A percentile compares a stretch with the other conserved stretches of the same genome.
Evolutionary conservation across 345 rosid genomes (phyloP).

Genomic region (Combretum micranthum): DNA sequence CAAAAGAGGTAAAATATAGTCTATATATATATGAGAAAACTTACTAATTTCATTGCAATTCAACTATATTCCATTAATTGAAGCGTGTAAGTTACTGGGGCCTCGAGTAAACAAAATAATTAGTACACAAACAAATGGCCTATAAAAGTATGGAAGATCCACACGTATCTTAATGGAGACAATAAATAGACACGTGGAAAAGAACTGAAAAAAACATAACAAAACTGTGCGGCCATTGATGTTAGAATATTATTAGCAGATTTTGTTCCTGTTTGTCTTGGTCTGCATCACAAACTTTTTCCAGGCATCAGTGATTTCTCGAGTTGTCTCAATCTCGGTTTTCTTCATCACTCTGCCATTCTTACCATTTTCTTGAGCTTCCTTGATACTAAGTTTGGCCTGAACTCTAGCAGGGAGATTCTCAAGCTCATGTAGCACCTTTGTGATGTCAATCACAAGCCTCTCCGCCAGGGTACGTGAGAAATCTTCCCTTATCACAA

Average conservation of each 20-base stretch:
- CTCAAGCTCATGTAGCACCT: conserved; percentile 76
- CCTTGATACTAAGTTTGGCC: conserved; percentile 27
- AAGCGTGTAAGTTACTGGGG: too few species aligned
- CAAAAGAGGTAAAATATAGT: too few species aligned
- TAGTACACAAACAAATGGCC: too few species aligned
- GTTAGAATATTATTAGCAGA: conserved; percentile 29
- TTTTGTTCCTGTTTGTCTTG: conserved; percentile 47
- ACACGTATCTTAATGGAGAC: too few species aligned
- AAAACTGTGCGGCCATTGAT: background rate
- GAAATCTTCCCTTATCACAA: conserved; percentile 86
- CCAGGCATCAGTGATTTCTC: conserved; percentile 69
- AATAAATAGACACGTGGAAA: too few species aligned
- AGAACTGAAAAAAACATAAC: background rate
- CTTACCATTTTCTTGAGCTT: conserved; percentile 11
- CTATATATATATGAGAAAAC: too few species aligned
- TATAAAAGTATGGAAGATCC: too few species aligned
- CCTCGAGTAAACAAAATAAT: too few species aligned
- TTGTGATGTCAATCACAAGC: conserved; percentile 60
- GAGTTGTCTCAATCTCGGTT: conserved; percentile 49
- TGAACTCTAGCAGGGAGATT: conserved; percentile 41
- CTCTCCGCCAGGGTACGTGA: conserved; percentile 89
- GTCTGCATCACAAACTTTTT: conserved; percentile 52
- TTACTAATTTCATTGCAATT: too few species aligned
- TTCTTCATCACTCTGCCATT: conserved; percentile 37
- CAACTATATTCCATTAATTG: too few species aligned